Evolutionary conservation across 2,329 filamentous ascomycete genomes (phyloP), one percentile per base, ranked within the genome.

Genomic region (Arthrobotrys musiformis): DNA sequence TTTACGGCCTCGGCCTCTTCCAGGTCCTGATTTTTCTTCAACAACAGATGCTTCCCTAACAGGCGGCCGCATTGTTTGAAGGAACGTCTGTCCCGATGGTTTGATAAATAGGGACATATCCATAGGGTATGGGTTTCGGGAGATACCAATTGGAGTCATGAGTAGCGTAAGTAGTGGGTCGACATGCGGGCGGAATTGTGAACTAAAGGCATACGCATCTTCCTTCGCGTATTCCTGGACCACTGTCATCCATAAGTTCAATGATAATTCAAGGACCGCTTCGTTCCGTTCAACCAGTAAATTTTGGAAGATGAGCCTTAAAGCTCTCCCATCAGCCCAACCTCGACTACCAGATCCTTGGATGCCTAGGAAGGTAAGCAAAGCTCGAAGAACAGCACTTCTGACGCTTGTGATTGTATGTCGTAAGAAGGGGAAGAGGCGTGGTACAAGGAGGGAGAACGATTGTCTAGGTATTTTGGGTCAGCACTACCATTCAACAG

Each of bases 371-470:
- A 99, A 99, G 0, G 95, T 99, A 81, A 94, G 89, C 30, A 99
- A 86, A 37, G 95, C 95, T 81, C 97, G 93, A 54, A 99, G 87
- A 2, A 99, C 95, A 8, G 95, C 94, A 44, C 94, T 91, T 64
- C 95, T 92, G 58, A 99, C 95, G 69, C 92, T 97, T 0, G 93
- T 97, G 81, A 99, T 98, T 5, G 96, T 99, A 83, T 99, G 95
- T 72, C 95, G 91, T 50, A 99, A 86, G 86, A 99, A 99, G 2
- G 94, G 94, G 82, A 97, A 99, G 2, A 99, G 89, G 52, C 95
- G 90, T 24, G 96, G 95, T 4, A 99, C 94, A 33, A 99, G 87
- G 78, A 95, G 89, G 2, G 93, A 93, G 83, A 99, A 99, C 0
- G 94, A 97, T 68, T 94, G 80, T 22, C 80, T 81, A 28, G 15